A percentile compares a stretch with the other conserved stretches of the same genome.
Conservation (phyloP, 78 protist genomes). For the Bigelowiella natans region DNA sequence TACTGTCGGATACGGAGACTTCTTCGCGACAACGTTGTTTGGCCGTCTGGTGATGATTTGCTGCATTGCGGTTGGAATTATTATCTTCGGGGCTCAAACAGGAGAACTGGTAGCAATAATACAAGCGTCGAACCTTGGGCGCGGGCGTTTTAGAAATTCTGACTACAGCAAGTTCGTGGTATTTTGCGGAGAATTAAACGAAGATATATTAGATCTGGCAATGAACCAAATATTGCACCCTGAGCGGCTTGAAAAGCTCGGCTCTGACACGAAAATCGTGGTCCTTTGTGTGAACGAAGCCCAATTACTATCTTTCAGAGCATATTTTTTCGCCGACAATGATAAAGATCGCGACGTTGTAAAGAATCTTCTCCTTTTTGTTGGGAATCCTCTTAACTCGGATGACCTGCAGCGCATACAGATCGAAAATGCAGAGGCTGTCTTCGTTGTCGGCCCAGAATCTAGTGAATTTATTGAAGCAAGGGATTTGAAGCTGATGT, state of each 20-base stretch:
- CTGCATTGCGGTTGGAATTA: not conserved
- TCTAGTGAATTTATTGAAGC: too few species aligned
- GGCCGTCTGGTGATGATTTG: not conserved
- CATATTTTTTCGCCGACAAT: too few species aligned
- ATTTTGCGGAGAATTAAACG: not conserved
- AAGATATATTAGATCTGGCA: not conserved
- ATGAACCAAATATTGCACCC: not conserved
- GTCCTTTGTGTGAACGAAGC: too few species aligned
- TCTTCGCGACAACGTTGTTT: not conserved
- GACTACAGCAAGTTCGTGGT: not conserved
- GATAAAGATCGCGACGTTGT: too few species aligned
- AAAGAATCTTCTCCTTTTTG: too few species aligned
- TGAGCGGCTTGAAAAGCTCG: too few species aligned
- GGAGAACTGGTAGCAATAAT: not conserved
- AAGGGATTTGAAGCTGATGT: not conserved
- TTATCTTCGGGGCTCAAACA: not conserved
- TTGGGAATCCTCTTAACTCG: too few species aligned
- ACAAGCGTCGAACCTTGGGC: not conserved
- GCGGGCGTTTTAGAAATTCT: not conserved
- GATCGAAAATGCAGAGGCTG: too few species aligned
- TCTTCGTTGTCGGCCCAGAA: too few species aligned
- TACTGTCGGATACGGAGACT: not conserved
- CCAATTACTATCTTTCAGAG: too few species aligned
- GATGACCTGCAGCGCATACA: too few species aligned
- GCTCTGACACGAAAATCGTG: too few species aligned